These are phyloP conservation scores for Beauveria sp. DNA, from an alignment of 2,329 filamentous ascomycete genomes.

Conservation along the genomic window DNA sequence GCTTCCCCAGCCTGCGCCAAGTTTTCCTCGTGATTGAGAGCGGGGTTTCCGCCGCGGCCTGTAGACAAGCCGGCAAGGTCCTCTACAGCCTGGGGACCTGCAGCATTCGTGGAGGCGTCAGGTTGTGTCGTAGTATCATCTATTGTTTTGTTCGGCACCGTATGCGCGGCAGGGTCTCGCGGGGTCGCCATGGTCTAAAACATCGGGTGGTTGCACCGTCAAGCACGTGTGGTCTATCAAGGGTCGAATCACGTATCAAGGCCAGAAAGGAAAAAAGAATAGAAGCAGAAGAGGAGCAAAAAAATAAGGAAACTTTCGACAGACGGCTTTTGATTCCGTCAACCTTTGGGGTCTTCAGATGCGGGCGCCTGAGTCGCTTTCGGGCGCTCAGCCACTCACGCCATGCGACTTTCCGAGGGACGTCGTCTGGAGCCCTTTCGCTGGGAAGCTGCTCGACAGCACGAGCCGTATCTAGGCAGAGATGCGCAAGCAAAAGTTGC, in stretches of 20 bases:
- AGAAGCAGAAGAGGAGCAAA: background rate
- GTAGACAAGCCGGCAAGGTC: background rate
- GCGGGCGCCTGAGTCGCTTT: background rate
- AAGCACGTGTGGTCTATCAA: background rate
- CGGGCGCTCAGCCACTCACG: background rate
- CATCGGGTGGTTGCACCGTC: background rate
- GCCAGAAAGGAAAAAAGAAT: no score
- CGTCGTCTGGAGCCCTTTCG: background rate
- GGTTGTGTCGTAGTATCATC: background rate
- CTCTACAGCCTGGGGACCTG: background rate
- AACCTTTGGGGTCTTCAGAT: background rate
- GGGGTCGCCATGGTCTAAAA: constrained; percentile 7
- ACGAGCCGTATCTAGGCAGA: background rate
- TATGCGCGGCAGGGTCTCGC: constrained; percentile 6
- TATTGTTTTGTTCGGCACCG: background rate
- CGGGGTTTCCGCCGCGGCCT: constrained; percentile 32
- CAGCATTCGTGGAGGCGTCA: background rate
- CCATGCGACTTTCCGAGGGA: background rate
- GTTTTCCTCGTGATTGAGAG: constrained; percentile 37
- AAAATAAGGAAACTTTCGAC: background rate
- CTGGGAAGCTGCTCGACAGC: background rate
- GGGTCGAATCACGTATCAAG: background rate
- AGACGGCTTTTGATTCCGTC: background rate
- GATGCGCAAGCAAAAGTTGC: background rate
- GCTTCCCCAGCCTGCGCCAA: constrained; percentile 39